Base-by-base conservation (phyloP, 495 filamentous ascomycete species). In the Cercophora newfieldiana region DNA sequence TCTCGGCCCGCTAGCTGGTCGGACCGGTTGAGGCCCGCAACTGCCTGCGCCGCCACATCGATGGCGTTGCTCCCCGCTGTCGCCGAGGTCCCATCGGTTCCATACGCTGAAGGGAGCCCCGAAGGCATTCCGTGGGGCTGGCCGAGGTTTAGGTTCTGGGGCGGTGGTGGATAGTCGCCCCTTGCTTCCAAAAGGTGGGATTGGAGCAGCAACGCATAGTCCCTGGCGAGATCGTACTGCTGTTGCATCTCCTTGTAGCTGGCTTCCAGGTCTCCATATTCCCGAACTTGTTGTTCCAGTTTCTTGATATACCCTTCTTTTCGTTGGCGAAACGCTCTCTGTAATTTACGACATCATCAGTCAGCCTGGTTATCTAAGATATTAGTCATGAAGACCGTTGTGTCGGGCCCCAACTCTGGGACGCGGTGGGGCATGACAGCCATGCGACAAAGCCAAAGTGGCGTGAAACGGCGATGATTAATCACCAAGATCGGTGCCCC, bases 301-400 rank as follows among this genome's bases (percentile, higher is more conserved):
- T 94, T 93, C 81, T 97, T 96, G 76, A 99, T 99, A 75, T 98
- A 97, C 31, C 89, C 91, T 79, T 99, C 95, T 78, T 99, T 99
- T 60, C 95, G 91, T 82, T 97, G 94, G 25, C 95, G 91, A 79
- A 99, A 99, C 22, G 95, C 95, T 69, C 95, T 89, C 95, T 98
- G 69, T 64, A 31, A 33, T 44, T 26, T 54, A 12, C 1, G 12
- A 65, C 25, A 24, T 0, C 31, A 28, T 63, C 57, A 58, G 67
- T 66, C 67, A 68, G 63, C 25, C 55, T 18, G 65, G 72, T 73
- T 70, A 73, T 69, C 66, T 71, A 72, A 71, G 28, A 59, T 50
- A 64, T 64, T 62, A 66, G 44, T 57, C 61, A 65, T 68, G 57
- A 29, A 44, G 10, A 7, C 33, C 14, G 10, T 19, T 18, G 30